These are phyloP conservation scores for Pouteria glomerata DNA, from an alignment of 148 eudicot species.

Conservation along the genomic window DNA sequence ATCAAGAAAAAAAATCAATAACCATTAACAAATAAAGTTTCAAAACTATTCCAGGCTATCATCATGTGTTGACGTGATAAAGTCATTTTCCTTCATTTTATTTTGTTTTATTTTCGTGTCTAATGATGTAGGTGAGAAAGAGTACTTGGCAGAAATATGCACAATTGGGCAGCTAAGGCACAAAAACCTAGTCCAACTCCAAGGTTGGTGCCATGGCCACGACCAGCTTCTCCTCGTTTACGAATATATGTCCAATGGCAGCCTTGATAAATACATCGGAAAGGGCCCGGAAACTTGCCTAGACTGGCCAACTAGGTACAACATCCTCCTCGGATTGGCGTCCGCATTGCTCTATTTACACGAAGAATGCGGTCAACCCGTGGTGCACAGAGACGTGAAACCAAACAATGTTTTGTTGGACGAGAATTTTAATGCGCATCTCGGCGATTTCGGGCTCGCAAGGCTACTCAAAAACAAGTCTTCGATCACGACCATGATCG, in stretches of 20 bases:
- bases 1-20: too few relatives aligned
- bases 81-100: too few relatives aligned
- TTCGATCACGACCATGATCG: slow-evolving; percentile 61
- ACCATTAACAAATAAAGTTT: too few relatives aligned
- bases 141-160: slow-evolving; percentile 7
- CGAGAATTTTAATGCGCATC: slow-evolving; percentile 48
- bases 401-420: slow-evolving; percentile 76
- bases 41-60: too few relatives aligned
- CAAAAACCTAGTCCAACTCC: slow-evolving; percentile 56
- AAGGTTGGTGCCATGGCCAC: slow-evolving; percentile 80
- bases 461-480: slow-evolving; percentile 34
- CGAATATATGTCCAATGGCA: slow-evolving; percentile 73
- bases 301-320: slow-evolving; percentile 44
- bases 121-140: slow-evolving; percentile 52
- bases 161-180: slow-evolving; percentile 37
- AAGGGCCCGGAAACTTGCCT: slow-evolving; percentile 21
- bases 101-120: too few relatives aligned
- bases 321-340: slow-evolving; percentile 50
- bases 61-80: too few relatives aligned
- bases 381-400: slow-evolving; percentile 72
- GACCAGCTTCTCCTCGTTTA: slow-evolving; percentile 61
- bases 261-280: slow-evolving; percentile 58
- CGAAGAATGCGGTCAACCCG: slow-evolving; percentile 68
- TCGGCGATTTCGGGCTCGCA: slow-evolving; percentile 79
- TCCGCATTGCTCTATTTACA: slow-evolving; percentile 62